Base-by-base conservation (phyloP, 2,329 filamentous ascomycete genomes). In the Gnomoniopsis sp. region DNA sequence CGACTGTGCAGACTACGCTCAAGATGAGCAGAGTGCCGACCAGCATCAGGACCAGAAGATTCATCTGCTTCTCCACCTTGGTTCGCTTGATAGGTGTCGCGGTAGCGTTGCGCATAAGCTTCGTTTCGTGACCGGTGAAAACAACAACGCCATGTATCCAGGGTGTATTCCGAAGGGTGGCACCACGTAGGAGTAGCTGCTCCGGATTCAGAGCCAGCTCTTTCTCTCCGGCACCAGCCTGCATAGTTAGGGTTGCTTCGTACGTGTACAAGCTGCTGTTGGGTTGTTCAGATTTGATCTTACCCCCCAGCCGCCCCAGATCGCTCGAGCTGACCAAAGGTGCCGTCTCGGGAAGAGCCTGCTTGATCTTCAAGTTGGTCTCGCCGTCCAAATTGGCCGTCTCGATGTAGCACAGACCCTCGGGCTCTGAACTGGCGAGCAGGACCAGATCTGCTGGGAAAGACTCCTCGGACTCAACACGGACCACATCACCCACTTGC, bases 201-300 rank as follows among this genome's bases (percentile, higher is more conserved):
- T 99, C 95, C 0, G 95, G 95, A 64, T 90, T 90, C 56, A 99
- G 75, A 1, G 96, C 82, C 51, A 98, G 76, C 71, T 98, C 93
- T 74, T 96, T 96, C 74, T 99, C 95, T 38, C 92, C 91, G 19
- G 93, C 93, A 47, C 93, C 92, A 49, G 89, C 83, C 67, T 93
- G 87, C 82, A 98, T 89, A 0, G 93, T 98, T 72, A 99, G 73
- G 1, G 93, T 97, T 43, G 93, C 95, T 75, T 99, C 96, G 72
- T 98, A 99, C 0, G 95, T 99, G 74, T 99, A 99, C 38, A 99
- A 79, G 74, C 93, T 98, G 77, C 92, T 97, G 79, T 99, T 99
- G 22, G 95, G 95, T 72, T 98, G 95, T 75, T 99, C 95, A 1
- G 93, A 98, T 67, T 91, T 89, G 66, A 99, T 80, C 62, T 89